Evolutionary conservation across 345 rosid species (phyloP).

Genomic region (Erucastrum elatum): DNA sequence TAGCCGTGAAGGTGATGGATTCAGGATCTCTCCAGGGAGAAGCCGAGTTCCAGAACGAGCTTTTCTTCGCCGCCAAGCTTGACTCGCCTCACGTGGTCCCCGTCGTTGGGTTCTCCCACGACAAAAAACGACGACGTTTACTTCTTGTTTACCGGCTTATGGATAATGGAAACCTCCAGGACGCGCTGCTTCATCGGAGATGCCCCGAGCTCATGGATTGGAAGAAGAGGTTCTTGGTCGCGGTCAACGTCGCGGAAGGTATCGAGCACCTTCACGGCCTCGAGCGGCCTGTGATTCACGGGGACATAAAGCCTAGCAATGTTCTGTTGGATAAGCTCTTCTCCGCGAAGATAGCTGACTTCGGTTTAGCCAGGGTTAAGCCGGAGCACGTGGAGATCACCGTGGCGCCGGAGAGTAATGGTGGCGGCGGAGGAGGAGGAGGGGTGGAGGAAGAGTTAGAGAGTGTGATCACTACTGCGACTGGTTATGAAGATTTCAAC

Average conservation of each 20-base stretch:
- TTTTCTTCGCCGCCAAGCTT: conserved; percentile 72
- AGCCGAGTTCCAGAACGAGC: conserved; percentile 93
- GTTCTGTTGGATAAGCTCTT: conserved; percentile 68
- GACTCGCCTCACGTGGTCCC: conserved; percentile 65
- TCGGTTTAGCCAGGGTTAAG: conserved; percentile 79
- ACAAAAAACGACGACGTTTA: conserved; percentile 66
- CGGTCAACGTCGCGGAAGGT: conserved; percentile 71
- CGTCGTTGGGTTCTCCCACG: conserved; percentile 76
- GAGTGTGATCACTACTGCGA: conserved; percentile 57
- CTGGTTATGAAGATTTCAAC: conserved; percentile 38
- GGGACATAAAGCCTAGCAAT: conserved; percentile 92
- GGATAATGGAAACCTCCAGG: conserved; percentile 86
- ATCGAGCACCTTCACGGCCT: conserved; percentile 69
- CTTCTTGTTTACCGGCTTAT: conserved; percentile 78
- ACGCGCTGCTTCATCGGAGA: conserved; percentile 74
- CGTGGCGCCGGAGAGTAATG: conserved; percentile 37
- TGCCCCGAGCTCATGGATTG: conserved; percentile 70
- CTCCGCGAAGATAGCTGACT: conserved; percentile 80
- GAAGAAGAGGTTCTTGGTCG: conserved; percentile 59
- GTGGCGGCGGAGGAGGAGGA: conserved; percentile 23
- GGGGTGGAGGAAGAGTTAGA: conserved; percentile 54
- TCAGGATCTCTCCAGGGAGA: conserved; percentile 92
- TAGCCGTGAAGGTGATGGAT: conserved; percentile 96
- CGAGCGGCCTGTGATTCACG: conserved; percentile 83
- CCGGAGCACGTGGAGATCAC: conserved; percentile 45